phyloP scores from a whole-genome alignment of 306 rosid species.

The Cicer chorassanicum region DNA sequence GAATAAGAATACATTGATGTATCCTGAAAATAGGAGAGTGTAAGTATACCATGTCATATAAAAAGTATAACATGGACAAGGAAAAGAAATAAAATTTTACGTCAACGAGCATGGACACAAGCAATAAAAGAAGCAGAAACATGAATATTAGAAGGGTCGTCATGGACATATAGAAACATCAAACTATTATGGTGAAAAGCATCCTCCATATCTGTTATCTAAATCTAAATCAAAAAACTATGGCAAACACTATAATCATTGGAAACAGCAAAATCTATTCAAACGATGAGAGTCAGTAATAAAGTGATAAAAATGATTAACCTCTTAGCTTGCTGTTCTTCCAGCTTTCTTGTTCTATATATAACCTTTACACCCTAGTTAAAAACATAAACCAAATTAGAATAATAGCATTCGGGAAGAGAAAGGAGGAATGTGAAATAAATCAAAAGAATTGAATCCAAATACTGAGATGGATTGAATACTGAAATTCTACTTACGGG shows the following conservation, averaged over 20 bases:
- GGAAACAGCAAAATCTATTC: conserved; percentile 22
- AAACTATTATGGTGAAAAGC: conserved; percentile 15
- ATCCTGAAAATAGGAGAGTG: conserved; percentile 29
- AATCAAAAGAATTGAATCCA: conserved; percentile 19
- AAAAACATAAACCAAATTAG: conserved; percentile 44
- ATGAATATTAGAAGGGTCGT: neutral
- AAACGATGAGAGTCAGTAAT: conserved; percentile 4
- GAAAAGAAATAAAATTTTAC: neutral
- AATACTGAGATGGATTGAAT: conserved; percentile 21
- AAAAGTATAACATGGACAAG: neutral
- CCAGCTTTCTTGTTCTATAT: conserved; percentile 87
- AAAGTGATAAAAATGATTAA: conserved; percentile 46
- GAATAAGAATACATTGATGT: conserved; percentile 3
- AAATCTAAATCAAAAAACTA: conserved; percentile 20
- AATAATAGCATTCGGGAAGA: conserved; percentile 22
- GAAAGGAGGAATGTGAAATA: conserved; percentile 29
- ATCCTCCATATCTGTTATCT: neutral
- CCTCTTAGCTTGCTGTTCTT: conserved; percentile 96
- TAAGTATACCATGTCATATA: neutral
- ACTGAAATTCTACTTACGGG: conserved; percentile 63
- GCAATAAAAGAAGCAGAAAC: neutral
- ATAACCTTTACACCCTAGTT: conserved; percentile 90
- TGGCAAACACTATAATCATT: conserved; percentile 1
- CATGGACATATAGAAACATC: neutral
- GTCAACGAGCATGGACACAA: conserved; percentile 6